Conservation (phyloP, 768 basidiomycete genomes). For the Pseudohyphozyma bogoriensis region DNA sequence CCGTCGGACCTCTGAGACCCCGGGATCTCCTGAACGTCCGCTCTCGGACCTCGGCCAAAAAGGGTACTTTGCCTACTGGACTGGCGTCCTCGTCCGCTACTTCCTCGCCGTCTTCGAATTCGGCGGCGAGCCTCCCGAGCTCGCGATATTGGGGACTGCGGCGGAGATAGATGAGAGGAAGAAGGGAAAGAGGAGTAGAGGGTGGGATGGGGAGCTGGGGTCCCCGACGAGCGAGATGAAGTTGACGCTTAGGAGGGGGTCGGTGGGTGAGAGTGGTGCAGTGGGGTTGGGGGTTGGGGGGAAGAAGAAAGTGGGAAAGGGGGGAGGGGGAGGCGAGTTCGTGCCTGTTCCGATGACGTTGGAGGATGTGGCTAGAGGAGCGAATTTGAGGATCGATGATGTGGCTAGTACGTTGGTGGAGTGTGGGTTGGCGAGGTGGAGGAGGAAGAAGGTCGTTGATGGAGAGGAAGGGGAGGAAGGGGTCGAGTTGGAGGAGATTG, state of each 20-base stretch:
- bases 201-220: conserved; percentile 60
- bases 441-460: not conserved
- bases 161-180: not conserved
- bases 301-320: not conserved
- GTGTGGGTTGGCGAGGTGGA: conserved; percentile 55
- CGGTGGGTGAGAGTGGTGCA: conserved; percentile 2
- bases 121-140: conserved; percentile 16
- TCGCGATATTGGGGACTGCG: conserved; percentile 3
- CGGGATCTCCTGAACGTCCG: conserved; percentile 82
- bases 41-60: conserved; percentile 84
- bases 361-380: conserved; percentile 64
- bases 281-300: not conserved
- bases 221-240: conserved; percentile 1
- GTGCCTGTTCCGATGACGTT: conserved; percentile 45
- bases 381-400: conserved; percentile 74
- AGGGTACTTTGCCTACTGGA: conserved; percentile 78
- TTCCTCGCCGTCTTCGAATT: conserved; percentile 49
- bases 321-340: conserved; percentile 1
- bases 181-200: conserved; percentile 36
- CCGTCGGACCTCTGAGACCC: conserved; percentile 35
- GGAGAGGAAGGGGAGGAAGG: conserved; percentile 35
- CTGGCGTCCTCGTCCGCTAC: conserved; percentile 70
- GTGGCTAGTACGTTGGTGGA: conserved; percentile 80
- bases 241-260: not conserved
- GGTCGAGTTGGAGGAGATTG: conserved; percentile 46